Evolutionary conservation across 441 rosid species (phyloP), one percentile per base, ranked within the genome.

Genomic region (Geranium incanum): DNA sequence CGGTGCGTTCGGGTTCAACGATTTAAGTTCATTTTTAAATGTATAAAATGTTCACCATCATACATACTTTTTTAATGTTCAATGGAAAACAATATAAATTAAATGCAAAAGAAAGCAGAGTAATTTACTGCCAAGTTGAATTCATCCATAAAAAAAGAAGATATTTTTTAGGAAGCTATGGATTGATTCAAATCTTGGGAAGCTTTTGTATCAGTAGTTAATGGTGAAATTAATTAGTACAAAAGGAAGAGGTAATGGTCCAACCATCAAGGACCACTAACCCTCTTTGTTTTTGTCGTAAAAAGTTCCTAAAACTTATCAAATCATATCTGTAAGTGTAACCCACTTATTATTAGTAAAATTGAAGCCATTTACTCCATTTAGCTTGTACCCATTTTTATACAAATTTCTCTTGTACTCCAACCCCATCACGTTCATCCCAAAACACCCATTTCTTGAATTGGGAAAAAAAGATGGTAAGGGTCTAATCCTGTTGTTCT

Each of bases 401-500:
- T 57, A 57, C 63, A 57, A 16, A 57, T 57, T 16, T 57, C 63
- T 57, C 63, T 57, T 57, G 63, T 57, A 57, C 63, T 16, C 23
- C 48, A 41, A 28, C 48, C 48, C 48, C 48, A 41, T 41, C 48
- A 41, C 5, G 48, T 5, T n/a, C 63, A 57, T 57, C 18, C 23
- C 63, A 57, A 57, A 57, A 18, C 63, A 57, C 63, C 63, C 63
- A 57, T 57, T 57, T 57, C 63, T 57, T 57, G 8, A 57, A 4
- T 55, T 15, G 62, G 63, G 63, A 6, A 57, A 57, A 57, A n/a
- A 11, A 15, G 19, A 16, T 0, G 63, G 8, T 41, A 9, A 57
- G 63, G 19, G 19, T 18, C 63, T 57, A 16, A 57, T 57, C 63
- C 19, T 57, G 63, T 57, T 15, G 57, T 8, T 9, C 11, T 9